These are phyloP conservation scores for Parastagonospora nodorum DNA, from an alignment of 2,329 filamentous ascomycete genomes.

Conservation along the genomic window DNA sequence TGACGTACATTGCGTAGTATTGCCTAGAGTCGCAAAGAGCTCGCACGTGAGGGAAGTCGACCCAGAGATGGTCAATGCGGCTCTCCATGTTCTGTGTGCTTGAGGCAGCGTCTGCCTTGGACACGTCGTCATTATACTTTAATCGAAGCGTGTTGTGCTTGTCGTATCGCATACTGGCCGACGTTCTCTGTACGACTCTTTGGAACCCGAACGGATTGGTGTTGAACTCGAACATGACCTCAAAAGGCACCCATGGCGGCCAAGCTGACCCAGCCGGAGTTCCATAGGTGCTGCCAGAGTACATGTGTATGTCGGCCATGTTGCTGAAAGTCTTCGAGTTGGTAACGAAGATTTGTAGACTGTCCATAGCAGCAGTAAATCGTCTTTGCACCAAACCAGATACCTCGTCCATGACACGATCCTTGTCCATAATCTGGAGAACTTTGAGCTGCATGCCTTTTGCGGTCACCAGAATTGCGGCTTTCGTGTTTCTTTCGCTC, in stretches of 20 bases:
- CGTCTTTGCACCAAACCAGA: constrained; percentile 93
- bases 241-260: constrained; percentile 98
- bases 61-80: constrained; percentile 94
- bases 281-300: constrained; percentile 92
- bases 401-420: constrained; percentile 87
- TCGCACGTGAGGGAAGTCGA: constrained; percentile 91
- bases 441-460: constrained; percentile 99
- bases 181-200: constrained; percentile 94
- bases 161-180: constrained; percentile 90
- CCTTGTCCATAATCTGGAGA: constrained; percentile 96
- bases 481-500: constrained; percentile 96
- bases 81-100: constrained; percentile 66
- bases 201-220: constrained; percentile 97
- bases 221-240: constrained; percentile 97
- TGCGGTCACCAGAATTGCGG: constrained; percentile 93
- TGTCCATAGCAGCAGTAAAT: constrained; percentile 95
- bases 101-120: constrained; percentile 61
- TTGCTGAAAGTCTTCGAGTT: constrained; percentile 86
- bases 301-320: constrained; percentile 84
- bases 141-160: constrained; percentile 97
- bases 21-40: constrained; percentile 97
- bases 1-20: constrained; percentile 98
- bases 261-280: constrained; percentile 82
- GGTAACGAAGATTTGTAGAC: constrained; percentile 96
- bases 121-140: constrained; percentile 95